A percentile compares a stretch with the other conserved stretches of the same genome.
Conservation (phyloP, 2,329 filamentous ascomycete species). For the Calonectria multiphialidica region DNA sequence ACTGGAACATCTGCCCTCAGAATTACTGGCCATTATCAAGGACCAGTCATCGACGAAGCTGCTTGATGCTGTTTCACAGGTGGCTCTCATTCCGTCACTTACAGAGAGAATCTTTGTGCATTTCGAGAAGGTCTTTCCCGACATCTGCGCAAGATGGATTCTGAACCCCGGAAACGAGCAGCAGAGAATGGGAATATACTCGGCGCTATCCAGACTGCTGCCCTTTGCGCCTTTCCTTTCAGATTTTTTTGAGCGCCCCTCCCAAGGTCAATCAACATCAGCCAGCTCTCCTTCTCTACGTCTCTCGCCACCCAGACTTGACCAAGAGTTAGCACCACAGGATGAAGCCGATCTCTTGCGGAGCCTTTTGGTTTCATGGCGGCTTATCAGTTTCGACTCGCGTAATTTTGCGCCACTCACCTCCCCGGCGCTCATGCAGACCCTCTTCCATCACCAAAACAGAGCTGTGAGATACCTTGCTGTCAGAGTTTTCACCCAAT, state of each 20-base stretch:
- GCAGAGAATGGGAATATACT: slow-evolving; percentile 63
- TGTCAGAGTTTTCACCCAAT: slow-evolving; percentile 82
- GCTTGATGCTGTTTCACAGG: slow-evolving; percentile 77
- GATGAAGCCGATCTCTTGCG: slow-evolving; percentile 42
- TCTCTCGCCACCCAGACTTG: slow-evolving; percentile 46
- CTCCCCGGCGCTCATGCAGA: slow-evolving; percentile 75
- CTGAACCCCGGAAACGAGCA: slow-evolving; percentile 56
- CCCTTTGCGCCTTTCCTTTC: slow-evolving; percentile 86
- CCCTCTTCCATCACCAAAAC: slow-evolving; percentile 72
- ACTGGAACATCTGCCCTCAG: slow-evolving; percentile 73
- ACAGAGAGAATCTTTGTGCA: slow-evolving; percentile 81
- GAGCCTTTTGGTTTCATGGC: slow-evolving; percentile 69
- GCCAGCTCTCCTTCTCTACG: slow-evolving; percentile 41
- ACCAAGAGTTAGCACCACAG: slow-evolving; percentile 41
- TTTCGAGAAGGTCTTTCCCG: slow-evolving; percentile 82
- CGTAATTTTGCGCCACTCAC: slow-evolving; percentile 75
- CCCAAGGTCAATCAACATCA: slow-evolving; percentile 27
- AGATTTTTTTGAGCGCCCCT: slow-evolving; percentile 70
- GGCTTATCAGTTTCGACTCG: slow-evolving; percentile 83
- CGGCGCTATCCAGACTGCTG: slow-evolving; percentile 83
- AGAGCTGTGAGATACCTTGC: slow-evolving; percentile 81
- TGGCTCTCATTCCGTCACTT: slow-evolving; percentile 76
- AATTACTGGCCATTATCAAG: slow-evolving; percentile 76
- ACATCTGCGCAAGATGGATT: slow-evolving; percentile 86
- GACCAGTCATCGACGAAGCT: slow-evolving; percentile 73